Conservation (phyloP, 2,329 filamentous ascomycete genomes). For the Hymenoscyphus repandus region DNA sequence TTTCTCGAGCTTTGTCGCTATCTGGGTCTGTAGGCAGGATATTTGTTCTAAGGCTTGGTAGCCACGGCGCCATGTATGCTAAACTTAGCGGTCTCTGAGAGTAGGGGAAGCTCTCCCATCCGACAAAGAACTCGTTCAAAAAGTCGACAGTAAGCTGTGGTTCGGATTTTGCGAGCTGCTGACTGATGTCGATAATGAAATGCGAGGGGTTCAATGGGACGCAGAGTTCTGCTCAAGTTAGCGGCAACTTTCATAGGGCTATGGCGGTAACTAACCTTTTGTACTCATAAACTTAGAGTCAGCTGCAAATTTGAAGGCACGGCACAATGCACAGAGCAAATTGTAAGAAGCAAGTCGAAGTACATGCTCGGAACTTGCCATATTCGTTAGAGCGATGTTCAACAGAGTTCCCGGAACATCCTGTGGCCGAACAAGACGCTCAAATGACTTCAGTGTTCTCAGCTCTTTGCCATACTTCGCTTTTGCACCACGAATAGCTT, state of each 20-base stretch:
- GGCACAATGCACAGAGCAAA: constrained; percentile 59
- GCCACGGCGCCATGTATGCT: constrained; percentile 66
- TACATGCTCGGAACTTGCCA: constrained; percentile 55
- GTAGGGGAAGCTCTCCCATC: constrained; percentile 64
- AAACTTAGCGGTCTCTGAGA: constrained; percentile 63
- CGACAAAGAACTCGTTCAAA: constrained; percentile 67
- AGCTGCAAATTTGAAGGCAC: constrained; percentile 61
- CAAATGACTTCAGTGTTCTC: constrained; percentile 54
- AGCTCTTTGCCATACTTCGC: constrained; percentile 60
- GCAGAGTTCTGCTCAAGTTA: constrained; percentile 45
- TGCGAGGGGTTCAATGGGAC: constrained; percentile 58
- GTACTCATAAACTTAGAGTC: constrained; percentile 57
- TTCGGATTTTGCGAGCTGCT: constrained; percentile 56
- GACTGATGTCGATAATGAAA: constrained; percentile 62
- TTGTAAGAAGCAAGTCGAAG: constrained; percentile 63
- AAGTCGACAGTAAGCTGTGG: constrained; percentile 65
- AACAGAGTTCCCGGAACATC: constrained; percentile 65
- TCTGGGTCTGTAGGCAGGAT: constrained; percentile 55
- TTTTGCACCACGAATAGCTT: constrained; percentile 58
- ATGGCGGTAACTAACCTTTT: constrained; percentile 42
- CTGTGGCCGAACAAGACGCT: constrained; percentile 62
- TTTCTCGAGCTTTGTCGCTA: constrained; percentile 61
- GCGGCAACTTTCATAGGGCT: not conserved
- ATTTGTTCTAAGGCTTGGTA: constrained; percentile 54
- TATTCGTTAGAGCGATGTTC: constrained; percentile 62